phyloP scores from a whole-genome alignment of 192 early-diverging fungal genomes.

The Backusella luteola region DNA sequence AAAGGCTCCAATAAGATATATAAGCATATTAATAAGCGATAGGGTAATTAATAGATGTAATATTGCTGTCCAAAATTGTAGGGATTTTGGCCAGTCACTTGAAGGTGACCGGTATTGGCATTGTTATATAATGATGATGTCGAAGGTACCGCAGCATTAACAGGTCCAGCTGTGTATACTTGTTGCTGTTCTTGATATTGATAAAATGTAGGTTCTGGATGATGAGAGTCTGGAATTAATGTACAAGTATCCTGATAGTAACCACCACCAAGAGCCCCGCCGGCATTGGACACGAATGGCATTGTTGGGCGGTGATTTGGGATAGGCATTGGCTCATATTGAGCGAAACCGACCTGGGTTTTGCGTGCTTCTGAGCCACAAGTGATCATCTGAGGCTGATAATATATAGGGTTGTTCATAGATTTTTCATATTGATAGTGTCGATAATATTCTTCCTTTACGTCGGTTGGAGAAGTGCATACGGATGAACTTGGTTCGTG shows the following conservation, averaged over 20 bases:
- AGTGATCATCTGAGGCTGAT: neutral
- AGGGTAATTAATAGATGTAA: neutral
- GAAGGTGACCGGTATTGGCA: neutral
- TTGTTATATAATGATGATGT: neutral
- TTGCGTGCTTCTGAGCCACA: neutral
- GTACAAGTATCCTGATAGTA: neutral
- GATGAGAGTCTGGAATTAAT: neutral
- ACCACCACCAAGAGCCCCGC: neutral
- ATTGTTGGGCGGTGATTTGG: neutral
- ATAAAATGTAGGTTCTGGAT: neutral
- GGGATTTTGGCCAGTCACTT: neutral
- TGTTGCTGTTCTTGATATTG: conserved; percentile 4
- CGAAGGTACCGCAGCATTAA: neutral
- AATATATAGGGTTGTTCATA: neutral
- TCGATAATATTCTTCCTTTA: conserved; percentile 1
- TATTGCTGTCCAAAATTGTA: neutral
- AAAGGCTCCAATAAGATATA: neutral
- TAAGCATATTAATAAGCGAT: neutral
- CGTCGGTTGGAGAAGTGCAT: neutral
- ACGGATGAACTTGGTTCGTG: conserved; percentile 31
- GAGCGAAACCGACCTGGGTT: neutral
- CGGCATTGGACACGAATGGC: neutral
- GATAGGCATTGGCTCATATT: neutral
- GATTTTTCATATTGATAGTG: neutral
- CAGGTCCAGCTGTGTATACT: neutral